phyloP scores from a whole-genome alignment of 2,329 filamentous ascomycete species.

The Epichloe gansuensis region DNA sequence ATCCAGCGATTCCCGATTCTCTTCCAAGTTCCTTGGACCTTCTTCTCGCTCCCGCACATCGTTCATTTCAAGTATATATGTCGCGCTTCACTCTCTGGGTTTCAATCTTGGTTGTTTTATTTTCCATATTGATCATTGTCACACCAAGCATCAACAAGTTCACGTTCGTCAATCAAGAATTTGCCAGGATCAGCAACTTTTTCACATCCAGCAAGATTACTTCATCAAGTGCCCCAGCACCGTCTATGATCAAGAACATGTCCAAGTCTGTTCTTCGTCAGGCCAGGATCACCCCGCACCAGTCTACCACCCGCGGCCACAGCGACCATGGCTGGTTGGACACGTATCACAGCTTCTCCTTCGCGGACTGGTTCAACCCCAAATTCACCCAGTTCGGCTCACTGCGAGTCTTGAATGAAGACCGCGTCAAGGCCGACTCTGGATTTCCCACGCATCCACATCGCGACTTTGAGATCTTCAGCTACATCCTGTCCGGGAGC shows the following conservation, averaged over 20 bases:
- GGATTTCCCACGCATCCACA: conserved; percentile 82
- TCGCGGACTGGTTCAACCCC: conserved; percentile 61
- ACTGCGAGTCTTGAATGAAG: conserved; percentile 79
- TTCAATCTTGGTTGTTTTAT: conserved; percentile 24
- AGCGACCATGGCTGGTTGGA: conserved; percentile 80
- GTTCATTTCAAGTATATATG: conserved; percentile 24
- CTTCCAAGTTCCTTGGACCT: conserved; percentile 7
- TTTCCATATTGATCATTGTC: conserved; percentile 26
- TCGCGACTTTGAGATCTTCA: conserved; percentile 82
- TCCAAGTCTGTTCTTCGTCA: conserved; percentile 46
- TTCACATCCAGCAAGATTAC: conserved; percentile 1
- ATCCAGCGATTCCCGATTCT: conserved; percentile 6
- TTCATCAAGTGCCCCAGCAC: neutral
- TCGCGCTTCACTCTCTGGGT: conserved; percentile 19
- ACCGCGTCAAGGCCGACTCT: conserved; percentile 59
- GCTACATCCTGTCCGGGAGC: conserved; percentile 71
- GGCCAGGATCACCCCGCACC: conserved; percentile 63
- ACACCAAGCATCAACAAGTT: conserved; percentile 7
- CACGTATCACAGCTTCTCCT: conserved; percentile 77
- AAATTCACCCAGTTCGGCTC: conserved; percentile 58
- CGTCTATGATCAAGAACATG: conserved; percentile 37
- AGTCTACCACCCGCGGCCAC: conserved; percentile 60
- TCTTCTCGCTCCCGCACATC: conserved; percentile 13
- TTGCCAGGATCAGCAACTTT: conserved; percentile 5
- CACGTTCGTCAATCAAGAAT: conserved; percentile 6